Percentiles rank a stretch among this genome's conserved stretches.
Conservation (phyloP, 2,329 filamentous ascomycete genomes). For the Xylariales sp. region DNA sequence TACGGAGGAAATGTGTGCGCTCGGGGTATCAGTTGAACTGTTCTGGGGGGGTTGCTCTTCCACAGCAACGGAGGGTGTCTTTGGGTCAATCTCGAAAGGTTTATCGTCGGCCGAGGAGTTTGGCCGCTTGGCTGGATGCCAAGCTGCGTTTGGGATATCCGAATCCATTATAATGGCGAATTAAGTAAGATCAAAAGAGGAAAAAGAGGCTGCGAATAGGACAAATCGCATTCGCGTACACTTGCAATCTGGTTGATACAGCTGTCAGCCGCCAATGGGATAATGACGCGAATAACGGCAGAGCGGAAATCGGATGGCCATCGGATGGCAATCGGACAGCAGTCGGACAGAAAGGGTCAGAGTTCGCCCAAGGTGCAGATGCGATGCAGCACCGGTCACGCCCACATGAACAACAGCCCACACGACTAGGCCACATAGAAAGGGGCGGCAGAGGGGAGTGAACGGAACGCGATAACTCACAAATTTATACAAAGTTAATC, state of each 20-base stretch:
- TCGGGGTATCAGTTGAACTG: constrained; percentile 27
- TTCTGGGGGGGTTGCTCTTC: constrained; percentile 12
- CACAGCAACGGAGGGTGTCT: constrained; percentile 20
- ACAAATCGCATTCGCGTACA: constrained; percentile 38
- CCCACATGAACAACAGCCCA: background rate
- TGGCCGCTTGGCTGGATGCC: constrained; percentile 66
- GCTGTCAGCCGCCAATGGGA: constrained; percentile 31
- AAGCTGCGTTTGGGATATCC: constrained; percentile 57
- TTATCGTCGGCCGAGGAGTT: constrained; percentile 49
- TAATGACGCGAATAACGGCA: constrained; percentile 30
- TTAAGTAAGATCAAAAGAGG: constrained; percentile 47
- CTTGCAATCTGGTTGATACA: constrained; percentile 23
- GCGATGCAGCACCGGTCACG: constrained; percentile 11
- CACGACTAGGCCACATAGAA: background rate
- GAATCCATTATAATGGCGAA: constrained; percentile 55
- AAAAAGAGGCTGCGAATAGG: constrained; percentile 36
- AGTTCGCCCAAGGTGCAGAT: background rate
- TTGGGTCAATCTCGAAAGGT: constrained; percentile 31
- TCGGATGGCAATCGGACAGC: background rate
- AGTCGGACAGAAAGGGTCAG: background rate
- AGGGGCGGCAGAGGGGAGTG: constrained; percentile 25
- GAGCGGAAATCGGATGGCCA: background rate
- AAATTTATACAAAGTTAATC: constrained; percentile 47
- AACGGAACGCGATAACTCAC: constrained; percentile 40
- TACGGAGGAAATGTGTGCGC: constrained; percentile 31